Evolutionary conservation across 305 asterid genomes (phyloP), one percentile per base, ranked within the genome.

Genomic region (Nicotiana rustica): DNA sequence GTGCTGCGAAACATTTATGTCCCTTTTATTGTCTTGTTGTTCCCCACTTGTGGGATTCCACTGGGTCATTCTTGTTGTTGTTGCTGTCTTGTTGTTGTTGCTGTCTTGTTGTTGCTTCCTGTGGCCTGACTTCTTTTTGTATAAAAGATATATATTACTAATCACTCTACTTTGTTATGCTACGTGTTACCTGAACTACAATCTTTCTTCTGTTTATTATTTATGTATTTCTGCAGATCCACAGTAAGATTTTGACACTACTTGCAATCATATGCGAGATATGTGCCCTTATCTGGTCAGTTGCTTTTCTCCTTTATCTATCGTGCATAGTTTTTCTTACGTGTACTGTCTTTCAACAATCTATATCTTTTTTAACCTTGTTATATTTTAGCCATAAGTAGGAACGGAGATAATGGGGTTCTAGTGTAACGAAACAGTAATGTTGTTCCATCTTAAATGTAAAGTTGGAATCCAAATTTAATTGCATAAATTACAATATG

Each of bases 221-320:
- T 14, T 52, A 75, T 5, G 10, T 75, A 33, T 67, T 81, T 67
- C 86, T 91, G 87, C 98, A 95, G 99, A 90, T 96, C 83, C 99
- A 96, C 89, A 94, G 94, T 85, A 94, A 90, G 93, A 84, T 96
- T 86, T 91, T 96, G 67, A 93, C 99, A 6, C 29, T 96, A 77
- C 85, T 96, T 79, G 98, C 98, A 70, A 89, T 93, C 85, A 85
- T 94, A 84, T 90, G 94, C 79, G 98, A 94, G 83, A 90, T 94
- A 25, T 90, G 93, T 85, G 97, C 97, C 82, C 97, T 96, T 81
- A 17, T 92, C 82, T 96, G 99, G 99, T 94, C 85, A 87, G 97
- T 92, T 82, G 36, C 52, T 25, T 52, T 15, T 33, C 71, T 73
- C 59, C 47, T 55, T n/a, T 83, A 61, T 29, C 71, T 41, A 60